Base-by-base conservation (phyloP, 257 asterid genomes). In the Plectranthus barbatus region DNA sequence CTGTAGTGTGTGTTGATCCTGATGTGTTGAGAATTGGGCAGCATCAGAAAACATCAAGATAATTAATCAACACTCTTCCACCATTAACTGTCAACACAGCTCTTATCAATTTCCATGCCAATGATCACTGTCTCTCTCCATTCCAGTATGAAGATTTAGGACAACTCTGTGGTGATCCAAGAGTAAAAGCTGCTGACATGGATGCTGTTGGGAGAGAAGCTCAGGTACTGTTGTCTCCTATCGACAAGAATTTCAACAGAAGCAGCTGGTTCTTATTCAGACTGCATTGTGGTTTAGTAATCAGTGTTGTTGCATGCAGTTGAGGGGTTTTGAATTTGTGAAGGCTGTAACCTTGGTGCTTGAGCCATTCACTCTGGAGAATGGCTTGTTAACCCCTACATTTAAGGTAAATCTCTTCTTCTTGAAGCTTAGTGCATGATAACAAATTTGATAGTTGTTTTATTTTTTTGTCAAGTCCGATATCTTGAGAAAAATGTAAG, bases 291-390 rank as follows among this genome's bases (percentile, higher is more conserved):
- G 26, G 45, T 56, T 23, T n/a, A n/a, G n/a, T n/a, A n/a, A n/a
- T n/a, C n/a, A 19, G 9, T 70, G 45, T 24, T 73, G 23, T 66
- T 56, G 31, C n/a, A n/a, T n/a, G n/a, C 86, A 91, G 98, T 64
- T 88, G 76, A 83, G 95, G 74, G 96, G 98, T 50, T 91, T 91
- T 12, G 98, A 91, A 80, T 88, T 84, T 60, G 95, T 74, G 49
- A 91, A 91, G 78, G 90, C 92, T 29, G 80, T 91, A 34, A 84
- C 94, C 2, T 79, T 91, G 69, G 81, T 84, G 72, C 60, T 75
- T 5, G 98, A 91, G 78, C 98, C 96, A 23, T 88, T 91, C 77
- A 86, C 98, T 3, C 9, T 83, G 68, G 96, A 88, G 79, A 91
- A 84, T 58, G 95, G 74, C 69, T 86, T 91, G 66, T 79, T 91